Evolutionary conservation across 768 basidiomycete species (phyloP).

Genomic region (Tulasnella sp.): DNA sequence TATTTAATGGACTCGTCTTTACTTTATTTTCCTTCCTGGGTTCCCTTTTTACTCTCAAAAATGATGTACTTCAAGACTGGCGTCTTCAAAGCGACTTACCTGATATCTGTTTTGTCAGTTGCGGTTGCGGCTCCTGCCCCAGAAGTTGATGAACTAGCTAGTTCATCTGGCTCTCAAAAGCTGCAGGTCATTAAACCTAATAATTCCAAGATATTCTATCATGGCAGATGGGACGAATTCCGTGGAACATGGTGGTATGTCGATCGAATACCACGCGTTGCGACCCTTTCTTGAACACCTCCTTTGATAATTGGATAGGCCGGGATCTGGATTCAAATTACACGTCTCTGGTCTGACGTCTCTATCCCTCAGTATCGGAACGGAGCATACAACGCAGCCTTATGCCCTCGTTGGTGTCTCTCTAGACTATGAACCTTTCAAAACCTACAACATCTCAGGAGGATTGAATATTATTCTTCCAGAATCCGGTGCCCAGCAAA

Average conservation of each 20-base stretch:
- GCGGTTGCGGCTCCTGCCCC: no score
- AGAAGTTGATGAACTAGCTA: no score
- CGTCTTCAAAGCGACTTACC: no score
- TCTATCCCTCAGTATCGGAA: conserved; percentile 35
- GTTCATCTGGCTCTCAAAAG: no score
- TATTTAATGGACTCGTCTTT: no score
- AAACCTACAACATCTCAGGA: conserved; percentile 35
- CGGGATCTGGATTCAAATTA: conserved; percentile 37
- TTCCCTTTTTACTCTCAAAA: no score
- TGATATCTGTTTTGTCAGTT: no score
- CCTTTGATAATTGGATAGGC: conserved; percentile 26
- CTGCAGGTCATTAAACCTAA: conserved; percentile 28
- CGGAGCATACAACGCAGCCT: conserved; percentile 36
- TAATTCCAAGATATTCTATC: conserved; percentile 32
- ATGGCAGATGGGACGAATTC: conserved; percentile 35
- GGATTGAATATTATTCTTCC: conserved; percentile 38
- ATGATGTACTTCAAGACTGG: no score
- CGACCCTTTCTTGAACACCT: background rate
- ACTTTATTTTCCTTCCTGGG: no score
- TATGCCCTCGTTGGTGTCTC: conserved; percentile 38
- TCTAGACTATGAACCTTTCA: conserved; percentile 35
- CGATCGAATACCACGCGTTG: background rate
- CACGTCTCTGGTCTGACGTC: conserved; percentile 33
- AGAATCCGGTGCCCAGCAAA: no score
- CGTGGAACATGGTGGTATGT: conserved; percentile 46